These are phyloP conservation scores for Carex parvula DNA, from an alignment of 176 grass and related monocot genomes.

Conservation along the genomic window DNA sequence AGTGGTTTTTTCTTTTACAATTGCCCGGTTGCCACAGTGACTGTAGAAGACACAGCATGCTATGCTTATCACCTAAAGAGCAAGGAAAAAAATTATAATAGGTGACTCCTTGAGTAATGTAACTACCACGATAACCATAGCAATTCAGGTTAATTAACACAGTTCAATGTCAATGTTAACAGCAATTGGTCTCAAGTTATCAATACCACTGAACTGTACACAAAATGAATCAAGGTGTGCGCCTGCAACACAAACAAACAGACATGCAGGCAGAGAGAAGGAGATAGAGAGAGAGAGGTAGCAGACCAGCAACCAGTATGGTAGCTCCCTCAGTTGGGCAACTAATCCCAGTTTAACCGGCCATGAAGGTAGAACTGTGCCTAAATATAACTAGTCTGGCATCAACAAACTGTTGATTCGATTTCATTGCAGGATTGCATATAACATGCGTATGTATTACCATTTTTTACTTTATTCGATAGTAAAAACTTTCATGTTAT, in stretches of 20 bases:
- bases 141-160: not conserved
- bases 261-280: not conserved
- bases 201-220: not conserved
- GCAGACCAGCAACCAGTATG: no score
- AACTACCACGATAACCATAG: not conserved
- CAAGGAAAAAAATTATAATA: conserved; percentile 4
- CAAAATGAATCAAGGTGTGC: not conserved
- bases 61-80: conserved; percentile 90
- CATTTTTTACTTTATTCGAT: not conserved
- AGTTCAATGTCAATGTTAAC: not conserved
- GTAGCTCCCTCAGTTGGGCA: not conserved
- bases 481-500: not conserved
- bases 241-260: not conserved
- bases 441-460: not conserved
- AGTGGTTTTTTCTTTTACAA: conserved; percentile 69
- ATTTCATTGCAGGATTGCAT: not conserved
- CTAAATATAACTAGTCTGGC: not conserved
- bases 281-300: not conserved
- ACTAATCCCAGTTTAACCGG: conserved; percentile 7
- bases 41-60: conserved; percentile 98
- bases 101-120: not conserved
- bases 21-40: conserved; percentile 83
- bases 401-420: not conserved
- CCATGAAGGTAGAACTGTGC: not conserved
- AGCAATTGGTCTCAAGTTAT: not conserved